Evolutionary conservation across 2,329 filamentous ascomycete species (phyloP).

Genomic region (Clarireedia homoeocarpa): DNA sequence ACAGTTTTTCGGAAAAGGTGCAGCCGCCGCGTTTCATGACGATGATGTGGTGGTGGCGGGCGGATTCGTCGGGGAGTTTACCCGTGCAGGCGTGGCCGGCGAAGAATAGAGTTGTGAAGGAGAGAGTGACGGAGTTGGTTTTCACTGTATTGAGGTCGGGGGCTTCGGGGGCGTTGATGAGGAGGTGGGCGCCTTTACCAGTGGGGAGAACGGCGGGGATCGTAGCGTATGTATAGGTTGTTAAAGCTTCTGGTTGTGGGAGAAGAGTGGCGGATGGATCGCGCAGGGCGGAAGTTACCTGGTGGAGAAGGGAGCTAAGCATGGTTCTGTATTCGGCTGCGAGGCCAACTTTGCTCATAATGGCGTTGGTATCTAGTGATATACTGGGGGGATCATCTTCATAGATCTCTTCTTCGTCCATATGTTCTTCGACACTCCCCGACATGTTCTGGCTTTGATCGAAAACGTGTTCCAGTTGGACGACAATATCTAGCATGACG

Average conservation of each 20-base stretch:
- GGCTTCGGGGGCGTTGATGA: slow-evolving; percentile 49
- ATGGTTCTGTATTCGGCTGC: slow-evolving; percentile 30
- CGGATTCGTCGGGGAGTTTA: slow-evolving; percentile 43
- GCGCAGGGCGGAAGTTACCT: slow-evolving; percentile 43
- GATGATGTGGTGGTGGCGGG: slow-evolving; percentile 62
- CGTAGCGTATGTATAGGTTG: slow-evolving; percentile 25
- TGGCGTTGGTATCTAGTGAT: slow-evolving; percentile 10
- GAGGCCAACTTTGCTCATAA: slow-evolving; percentile 14
- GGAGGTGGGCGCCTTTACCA: slow-evolving; percentile 55
- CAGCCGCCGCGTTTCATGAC: slow-evolving; percentile 77
- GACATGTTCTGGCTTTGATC: slow-evolving; percentile 15
- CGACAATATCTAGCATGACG: slow-evolving; percentile 64
- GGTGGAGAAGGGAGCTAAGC: slow-evolving; percentile 39
- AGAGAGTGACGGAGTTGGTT: slow-evolving; percentile 37
- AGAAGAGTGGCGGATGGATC: slow-evolving; percentile 35
- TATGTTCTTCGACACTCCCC: slow-evolving; percentile 17
- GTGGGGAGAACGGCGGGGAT: slow-evolving; percentile 42
- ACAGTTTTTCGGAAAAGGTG: slow-evolving; percentile 74
- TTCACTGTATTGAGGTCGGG: slow-evolving; percentile 30
- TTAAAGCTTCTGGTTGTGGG: slow-evolving; percentile 28
- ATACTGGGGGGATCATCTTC: slow-evolving; percentile 8
- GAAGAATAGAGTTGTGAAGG: slow-evolving; percentile 65
- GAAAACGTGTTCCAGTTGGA: slow-evolving; percentile 36
- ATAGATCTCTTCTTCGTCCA: slow-evolving; percentile 15
- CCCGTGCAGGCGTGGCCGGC: slow-evolving; percentile 57